Conservation (phyloP, 129 eudicot species). For the Pseudognaphalium luteoalbum region DNA sequence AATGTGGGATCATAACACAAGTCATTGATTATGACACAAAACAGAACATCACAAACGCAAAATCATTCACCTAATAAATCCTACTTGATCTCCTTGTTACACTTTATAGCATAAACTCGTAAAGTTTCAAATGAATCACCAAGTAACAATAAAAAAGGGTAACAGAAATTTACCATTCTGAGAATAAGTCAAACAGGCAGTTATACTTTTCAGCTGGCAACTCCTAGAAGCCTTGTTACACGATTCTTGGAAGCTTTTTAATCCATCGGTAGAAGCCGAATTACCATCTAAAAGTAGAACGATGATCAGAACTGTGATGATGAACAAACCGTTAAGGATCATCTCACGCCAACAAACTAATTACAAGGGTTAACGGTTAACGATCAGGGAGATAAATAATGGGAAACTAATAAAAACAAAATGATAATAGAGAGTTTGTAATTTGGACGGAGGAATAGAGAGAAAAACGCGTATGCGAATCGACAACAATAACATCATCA, state of each 20-base stretch:
- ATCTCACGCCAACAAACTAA: slow-evolving; percentile 11
- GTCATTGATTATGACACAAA: not conserved
- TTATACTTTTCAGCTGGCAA: not conserved
- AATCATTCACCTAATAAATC: not conserved
- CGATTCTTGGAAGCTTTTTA: not conserved
- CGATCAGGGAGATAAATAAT: not conserved
- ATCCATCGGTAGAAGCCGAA: not conserved
- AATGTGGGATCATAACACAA: too few relatives aligned
- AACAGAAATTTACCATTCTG: not conserved
- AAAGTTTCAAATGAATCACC: not conserved
- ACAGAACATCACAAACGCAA: not conserved
- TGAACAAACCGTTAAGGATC: not conserved
- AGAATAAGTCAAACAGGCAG: not conserved
- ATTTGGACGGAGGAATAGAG: slow-evolving; percentile 36
- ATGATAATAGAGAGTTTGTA: not conserved
- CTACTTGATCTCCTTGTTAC: not conserved
- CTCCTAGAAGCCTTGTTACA: not conserved
- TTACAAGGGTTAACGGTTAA: not conserved
- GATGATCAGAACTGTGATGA: not conserved
- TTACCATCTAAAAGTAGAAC: not conserved
- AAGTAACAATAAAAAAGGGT: not conserved
- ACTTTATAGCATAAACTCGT: not conserved
- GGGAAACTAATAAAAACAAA: not conserved
- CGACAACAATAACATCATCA: slow-evolving; percentile 9
- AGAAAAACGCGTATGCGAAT: slow-evolving; percentile 29